phyloP scores from a whole-genome alignment of 176 grass and related monocot genomes.

The Zea mays region DNA sequence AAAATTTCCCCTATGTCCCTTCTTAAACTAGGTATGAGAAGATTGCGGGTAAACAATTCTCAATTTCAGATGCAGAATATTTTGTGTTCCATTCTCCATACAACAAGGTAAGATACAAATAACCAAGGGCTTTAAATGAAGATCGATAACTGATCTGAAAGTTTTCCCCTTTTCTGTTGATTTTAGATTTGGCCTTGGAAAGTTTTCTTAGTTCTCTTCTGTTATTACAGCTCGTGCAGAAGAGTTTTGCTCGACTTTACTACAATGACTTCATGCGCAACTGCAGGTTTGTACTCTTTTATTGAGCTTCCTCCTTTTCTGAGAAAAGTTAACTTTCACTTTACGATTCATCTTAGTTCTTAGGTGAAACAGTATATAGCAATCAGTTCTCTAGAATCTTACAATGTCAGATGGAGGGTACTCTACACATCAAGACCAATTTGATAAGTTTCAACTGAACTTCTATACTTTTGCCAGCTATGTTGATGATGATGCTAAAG shows the following conservation, averaged over 20 bases:
- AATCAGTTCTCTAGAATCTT: neutral
- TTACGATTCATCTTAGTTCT: neutral
- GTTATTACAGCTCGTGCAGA: constrained; percentile 63
- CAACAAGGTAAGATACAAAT: constrained; percentile 63
- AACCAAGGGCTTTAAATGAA: neutral
- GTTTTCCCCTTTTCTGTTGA: neutral
- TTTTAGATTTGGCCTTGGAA: neutral
- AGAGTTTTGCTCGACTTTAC: constrained; percentile 60
- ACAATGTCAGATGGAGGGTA: neutral
- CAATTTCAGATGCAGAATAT: constrained; percentile 71
- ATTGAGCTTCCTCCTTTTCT: no score
- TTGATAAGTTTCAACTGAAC: no score
- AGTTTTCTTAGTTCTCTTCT: constrained; percentile 8
- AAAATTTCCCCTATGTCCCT: neutral
- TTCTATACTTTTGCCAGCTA: constrained; percentile 20
- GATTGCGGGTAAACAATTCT: constrained; percentile 66
- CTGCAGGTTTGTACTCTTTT: constrained; percentile 42
- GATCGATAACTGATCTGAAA: no score
- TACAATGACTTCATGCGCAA: constrained; percentile 56
- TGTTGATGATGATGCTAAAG: constrained; percentile 53
- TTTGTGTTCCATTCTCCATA: constrained; percentile 94
- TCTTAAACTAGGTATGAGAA: constrained; percentile 58
- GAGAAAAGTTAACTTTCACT: neutral
- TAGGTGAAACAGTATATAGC: no score
- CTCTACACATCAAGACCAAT: neutral